Conservation (phyloP, 2,329 filamentous ascomycete species). For the Microdochium nivale region DNA sequence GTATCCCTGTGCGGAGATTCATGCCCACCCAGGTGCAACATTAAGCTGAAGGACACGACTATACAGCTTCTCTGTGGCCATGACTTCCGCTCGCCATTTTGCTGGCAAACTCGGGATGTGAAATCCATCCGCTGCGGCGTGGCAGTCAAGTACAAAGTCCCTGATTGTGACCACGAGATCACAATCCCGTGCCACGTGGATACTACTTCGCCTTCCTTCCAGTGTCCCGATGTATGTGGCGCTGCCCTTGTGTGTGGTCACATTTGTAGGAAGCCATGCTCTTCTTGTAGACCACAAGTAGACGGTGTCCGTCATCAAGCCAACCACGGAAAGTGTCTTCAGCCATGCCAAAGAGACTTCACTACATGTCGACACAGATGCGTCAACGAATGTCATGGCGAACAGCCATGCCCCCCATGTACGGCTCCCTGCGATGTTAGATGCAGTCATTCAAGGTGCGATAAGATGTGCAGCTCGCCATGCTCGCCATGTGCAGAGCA, state of each 20-base stretch:
- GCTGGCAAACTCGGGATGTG: slow-evolving; percentile 34
- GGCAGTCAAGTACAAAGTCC: slow-evolving; percentile 36
- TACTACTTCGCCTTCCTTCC: slow-evolving; percentile 28
- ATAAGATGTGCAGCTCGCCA: slow-evolving; percentile 46
- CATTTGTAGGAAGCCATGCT: slow-evolving; percentile 39
- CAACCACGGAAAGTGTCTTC: slow-evolving; percentile 38
- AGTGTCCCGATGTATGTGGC: slow-evolving; percentile 40
- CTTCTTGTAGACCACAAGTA: slow-evolving; percentile 31
- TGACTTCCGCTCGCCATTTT: slow-evolving; percentile 17
- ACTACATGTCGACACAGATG: slow-evolving; percentile 51
- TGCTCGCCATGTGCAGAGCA: slow-evolving; percentile 52
- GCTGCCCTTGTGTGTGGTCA: slow-evolving; percentile 47
- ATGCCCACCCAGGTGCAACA: slow-evolving; percentile 28
- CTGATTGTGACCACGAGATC: slow-evolving; percentile 46
- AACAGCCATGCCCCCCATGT: slow-evolving; percentile 37
- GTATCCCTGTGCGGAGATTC: slow-evolving; percentile 30
- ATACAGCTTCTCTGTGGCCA: slow-evolving; percentile 34
- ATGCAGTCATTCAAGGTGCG: slow-evolving; percentile 49
- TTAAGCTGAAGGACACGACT: slow-evolving; percentile 17
- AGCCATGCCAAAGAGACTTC: slow-evolving; percentile 39
- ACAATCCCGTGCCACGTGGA: slow-evolving; percentile 39
- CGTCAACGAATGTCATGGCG: slow-evolving; percentile 39
- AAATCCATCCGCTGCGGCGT: slow-evolving; percentile 37
- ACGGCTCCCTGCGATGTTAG: slow-evolving; percentile 39
- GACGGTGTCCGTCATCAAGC: slow-evolving; percentile 16